Conservation (phyloP, 1,284 basidiomycete genomes). For the Inonotus hispidus region DNA sequence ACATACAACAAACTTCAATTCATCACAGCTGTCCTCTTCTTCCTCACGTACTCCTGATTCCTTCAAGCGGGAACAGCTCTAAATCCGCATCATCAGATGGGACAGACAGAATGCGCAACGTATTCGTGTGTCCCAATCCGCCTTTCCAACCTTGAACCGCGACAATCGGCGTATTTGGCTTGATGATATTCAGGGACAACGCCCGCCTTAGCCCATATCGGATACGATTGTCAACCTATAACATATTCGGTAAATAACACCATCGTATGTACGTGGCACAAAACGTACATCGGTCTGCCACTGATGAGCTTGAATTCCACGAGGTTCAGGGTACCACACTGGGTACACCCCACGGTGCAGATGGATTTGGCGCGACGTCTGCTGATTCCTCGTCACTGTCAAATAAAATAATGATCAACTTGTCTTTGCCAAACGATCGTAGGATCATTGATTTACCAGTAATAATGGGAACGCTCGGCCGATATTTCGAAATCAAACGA, state of each 20-base stretch:
- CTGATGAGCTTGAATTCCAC: slow-evolving; percentile 81
- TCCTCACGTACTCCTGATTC: neutral
- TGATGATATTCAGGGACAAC: slow-evolving; percentile 84
- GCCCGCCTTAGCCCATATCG: slow-evolving; percentile 89
- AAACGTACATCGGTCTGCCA: slow-evolving; percentile 94
- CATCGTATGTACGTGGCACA: slow-evolving; percentile 19
- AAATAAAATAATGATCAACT: neutral
- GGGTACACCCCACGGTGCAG: slow-evolving; percentile 97
- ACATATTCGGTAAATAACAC: slow-evolving; percentile 32
- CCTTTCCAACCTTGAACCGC: slow-evolving; percentile 99
- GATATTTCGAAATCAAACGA: slow-evolving; percentile 95
- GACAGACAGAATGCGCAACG: slow-evolving; percentile 72
- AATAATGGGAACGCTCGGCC: slow-evolving; percentile 91
- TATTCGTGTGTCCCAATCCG: slow-evolving; percentile 91
- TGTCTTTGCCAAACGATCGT: slow-evolving; percentile 1
- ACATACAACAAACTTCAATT: neutral
- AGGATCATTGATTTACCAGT: slow-evolving; percentile 52
- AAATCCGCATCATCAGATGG: slow-evolving; percentile 85
- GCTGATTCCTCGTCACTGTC: slow-evolving; percentile 90
- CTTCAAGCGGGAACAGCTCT: slow-evolving; percentile 62
- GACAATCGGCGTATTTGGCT: slow-evolving; percentile 86
- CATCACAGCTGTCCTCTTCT: neutral
- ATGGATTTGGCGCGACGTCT: slow-evolving; percentile 96
- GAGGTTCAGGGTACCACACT: slow-evolving; percentile 92
- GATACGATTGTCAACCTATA: slow-evolving; percentile 80